phyloP scores from a whole-genome alignment of 2,329 filamentous ascomycete genomes.

The Elsinoe fawcettii region DNA sequence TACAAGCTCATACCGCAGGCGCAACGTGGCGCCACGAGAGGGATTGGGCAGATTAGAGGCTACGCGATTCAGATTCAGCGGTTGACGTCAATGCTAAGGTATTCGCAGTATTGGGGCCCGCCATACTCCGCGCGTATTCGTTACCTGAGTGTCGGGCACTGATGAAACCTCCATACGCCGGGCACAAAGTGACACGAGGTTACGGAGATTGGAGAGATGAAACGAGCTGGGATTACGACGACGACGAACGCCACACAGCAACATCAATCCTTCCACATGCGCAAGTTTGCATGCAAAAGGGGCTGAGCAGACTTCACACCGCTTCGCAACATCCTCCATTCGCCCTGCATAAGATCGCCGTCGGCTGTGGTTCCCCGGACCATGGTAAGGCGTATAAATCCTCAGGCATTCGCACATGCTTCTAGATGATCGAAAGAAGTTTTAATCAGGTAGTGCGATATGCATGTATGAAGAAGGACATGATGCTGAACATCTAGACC shows the following conservation, averaged over 20 bases:
- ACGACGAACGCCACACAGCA: neutral
- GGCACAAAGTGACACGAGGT: neutral
- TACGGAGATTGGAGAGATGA: neutral
- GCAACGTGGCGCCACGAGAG: conserved; percentile 92
- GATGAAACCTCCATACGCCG: neutral
- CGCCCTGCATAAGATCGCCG: neutral
- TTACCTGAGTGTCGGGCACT: neutral
- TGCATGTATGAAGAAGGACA: neutral
- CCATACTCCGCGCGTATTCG: neutral
- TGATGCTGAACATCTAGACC: neutral
- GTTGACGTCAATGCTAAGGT: conserved; percentile 19
- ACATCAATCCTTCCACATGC: too few species aligned
- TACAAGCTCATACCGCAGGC: conserved; percentile 83
- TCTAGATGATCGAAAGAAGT: neutral
- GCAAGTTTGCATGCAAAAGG: neutral
- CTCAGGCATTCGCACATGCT: neutral
- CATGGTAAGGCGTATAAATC: neutral
- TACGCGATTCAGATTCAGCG: conserved; percentile 69
- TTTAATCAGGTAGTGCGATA: neutral
- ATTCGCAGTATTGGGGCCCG: neutral
- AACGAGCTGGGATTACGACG: neutral
- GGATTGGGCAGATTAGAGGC: conserved; percentile 83
- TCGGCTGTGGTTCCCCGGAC: neutral
- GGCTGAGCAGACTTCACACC: neutral
- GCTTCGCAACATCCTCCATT: neutral